Evolutionary conservation across 805 yeast genomes (phyloP).

Genomic region (Cyberlindnera americana): DNA sequence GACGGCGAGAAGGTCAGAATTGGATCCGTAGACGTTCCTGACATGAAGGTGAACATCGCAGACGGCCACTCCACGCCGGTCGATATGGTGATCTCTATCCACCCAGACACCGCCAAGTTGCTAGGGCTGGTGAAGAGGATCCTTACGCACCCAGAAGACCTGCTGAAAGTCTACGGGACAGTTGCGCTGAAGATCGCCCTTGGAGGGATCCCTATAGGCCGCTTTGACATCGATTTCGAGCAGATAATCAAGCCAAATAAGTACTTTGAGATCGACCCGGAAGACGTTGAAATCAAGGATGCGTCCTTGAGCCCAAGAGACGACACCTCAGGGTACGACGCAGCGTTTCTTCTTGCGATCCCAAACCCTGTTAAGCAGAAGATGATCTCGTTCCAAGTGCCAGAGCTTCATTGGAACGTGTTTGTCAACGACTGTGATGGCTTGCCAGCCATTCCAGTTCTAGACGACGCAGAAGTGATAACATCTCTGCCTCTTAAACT

Average conservation of each 20-base stretch:
- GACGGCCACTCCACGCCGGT: conserved; percentile 27
- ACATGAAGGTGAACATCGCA: conserved; percentile 32
- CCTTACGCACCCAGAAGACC: conserved; percentile 29
- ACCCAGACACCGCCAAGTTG: conserved; percentile 33
- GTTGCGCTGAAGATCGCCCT: conserved; percentile 31
- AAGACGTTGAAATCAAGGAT: conserved; percentile 25
- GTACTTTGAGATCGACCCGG: conserved; percentile 19
- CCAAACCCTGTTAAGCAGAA: conserved; percentile 24
- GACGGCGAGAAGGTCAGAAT: conserved; percentile 23
- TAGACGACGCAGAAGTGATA: conserved; percentile 17
- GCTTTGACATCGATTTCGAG: conserved; percentile 30
- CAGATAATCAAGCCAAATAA: conserved; percentile 27
- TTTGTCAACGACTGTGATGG: conserved; percentile 35
- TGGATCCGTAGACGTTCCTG: conserved; percentile 33
- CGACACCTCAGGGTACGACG: conserved; percentile 23
- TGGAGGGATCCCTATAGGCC: conserved; percentile 33
- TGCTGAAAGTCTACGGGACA: conserved; percentile 33
- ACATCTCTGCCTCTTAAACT: conserved; percentile 12
- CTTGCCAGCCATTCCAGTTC: conserved; percentile 28
- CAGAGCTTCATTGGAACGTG: conserved; percentile 36
- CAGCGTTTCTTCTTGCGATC: conserved; percentile 13
- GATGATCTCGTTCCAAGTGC: conserved; percentile 28
- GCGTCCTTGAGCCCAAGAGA: conserved; percentile 23
- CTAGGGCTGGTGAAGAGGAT: conserved; percentile 32
- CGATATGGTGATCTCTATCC: conserved; percentile 28